Evolutionary conservation across 2,329 filamentous ascomycete genomes (phyloP).

Genomic region (Graphilbum sp.): DNA sequence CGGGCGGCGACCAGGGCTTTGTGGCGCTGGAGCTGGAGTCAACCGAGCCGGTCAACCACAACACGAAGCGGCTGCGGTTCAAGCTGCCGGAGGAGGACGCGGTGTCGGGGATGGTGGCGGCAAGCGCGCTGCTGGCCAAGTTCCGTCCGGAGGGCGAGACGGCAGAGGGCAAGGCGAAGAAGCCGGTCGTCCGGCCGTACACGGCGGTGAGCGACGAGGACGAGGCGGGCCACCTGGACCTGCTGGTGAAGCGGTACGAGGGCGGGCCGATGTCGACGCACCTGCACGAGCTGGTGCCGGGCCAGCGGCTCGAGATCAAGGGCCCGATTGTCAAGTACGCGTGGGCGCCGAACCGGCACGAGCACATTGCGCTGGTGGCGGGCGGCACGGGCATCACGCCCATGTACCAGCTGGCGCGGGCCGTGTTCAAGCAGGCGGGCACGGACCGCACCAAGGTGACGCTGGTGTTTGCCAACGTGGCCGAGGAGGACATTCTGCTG

Average conservation of each 20-base stretch:
- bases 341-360: conserved; percentile 83
- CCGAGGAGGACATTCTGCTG: conserved; percentile 80
- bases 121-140: conserved; percentile 84
- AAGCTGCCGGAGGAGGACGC: conserved; percentile 68
- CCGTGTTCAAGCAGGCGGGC: conserved; percentile 89
- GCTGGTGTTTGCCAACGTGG: conserved; percentile 80
- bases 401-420: conserved; percentile 86
- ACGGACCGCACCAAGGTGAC: conserved; percentile 96
- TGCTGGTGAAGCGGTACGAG: conserved; percentile 85
- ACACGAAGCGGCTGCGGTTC: conserved; percentile 88
- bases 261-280: conserved; percentile 84
- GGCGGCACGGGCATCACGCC: conserved; percentile 94
- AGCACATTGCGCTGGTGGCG: conserved; percentile 75
- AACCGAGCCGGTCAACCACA: conserved; percentile 72
- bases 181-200: conserved; percentile 81
- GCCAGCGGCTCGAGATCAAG: conserved; percentile 80
- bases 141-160: conserved; percentile 61
- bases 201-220: conserved; percentile 84
- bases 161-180: conserved; percentile 34
- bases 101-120: conserved; percentile 65
- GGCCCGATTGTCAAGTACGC: conserved; percentile 88
- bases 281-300: conserved; percentile 66
- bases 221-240: conserved; percentile 63
- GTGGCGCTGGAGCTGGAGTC: conserved; percentile 64
- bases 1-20: conserved; percentile 81